Base-by-base conservation (phyloP, 2,329 filamentous ascomycete species). In the Colletotrichum brevisporum region DNA sequence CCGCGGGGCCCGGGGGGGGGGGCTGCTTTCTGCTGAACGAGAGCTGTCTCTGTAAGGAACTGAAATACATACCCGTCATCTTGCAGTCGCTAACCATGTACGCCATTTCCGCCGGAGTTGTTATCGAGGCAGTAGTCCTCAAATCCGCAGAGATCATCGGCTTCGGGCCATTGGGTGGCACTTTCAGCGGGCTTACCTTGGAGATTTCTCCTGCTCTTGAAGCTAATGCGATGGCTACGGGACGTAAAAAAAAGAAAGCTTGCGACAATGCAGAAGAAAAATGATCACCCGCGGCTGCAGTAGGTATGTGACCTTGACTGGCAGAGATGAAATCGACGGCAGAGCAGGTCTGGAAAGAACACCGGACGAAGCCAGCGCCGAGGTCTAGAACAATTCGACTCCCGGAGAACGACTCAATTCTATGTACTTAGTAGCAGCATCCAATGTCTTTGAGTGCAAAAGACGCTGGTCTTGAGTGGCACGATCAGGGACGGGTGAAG, bases 161-260 rank as follows among this genome's bases (percentile, higher is more conserved):
- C 41, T 74, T 89, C 0, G 76, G 76, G 16, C 86, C 86, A 0
- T 86, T 86, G 0, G 87, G 85, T 0, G 86, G 86, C 0, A 72
- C 73, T 0, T 88, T 83, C 71, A 82, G 85, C 0, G 82, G 85
- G 6, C 83, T 82, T 0, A 85, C 79, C 0, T 85, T 87, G 0
- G 72, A 80, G 8, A 75, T 86, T 3, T 86, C 86, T 0, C 66
- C 85, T 0, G 83, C 85, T 0, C 80, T 88, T 75, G 87, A 86
- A 0, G 86, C 85, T 2, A 79, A 77, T 9, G 86, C 89, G 2
- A 81, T 89, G 41, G 86, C 86, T 0, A 78, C 87, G 70, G 85
- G 85, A 0, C 76, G 85, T 9, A 84, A 83, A 69, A 72, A 73
- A 50, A 71, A 26, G 10, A 50, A 59, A 27, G 21, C 56, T 59